Percentiles rank a stretch among this genome's conserved stretches.
Conservation (phyloP, 2,329 filamentous ascomycete genomes). For the Exophiala spinifera region DNA sequence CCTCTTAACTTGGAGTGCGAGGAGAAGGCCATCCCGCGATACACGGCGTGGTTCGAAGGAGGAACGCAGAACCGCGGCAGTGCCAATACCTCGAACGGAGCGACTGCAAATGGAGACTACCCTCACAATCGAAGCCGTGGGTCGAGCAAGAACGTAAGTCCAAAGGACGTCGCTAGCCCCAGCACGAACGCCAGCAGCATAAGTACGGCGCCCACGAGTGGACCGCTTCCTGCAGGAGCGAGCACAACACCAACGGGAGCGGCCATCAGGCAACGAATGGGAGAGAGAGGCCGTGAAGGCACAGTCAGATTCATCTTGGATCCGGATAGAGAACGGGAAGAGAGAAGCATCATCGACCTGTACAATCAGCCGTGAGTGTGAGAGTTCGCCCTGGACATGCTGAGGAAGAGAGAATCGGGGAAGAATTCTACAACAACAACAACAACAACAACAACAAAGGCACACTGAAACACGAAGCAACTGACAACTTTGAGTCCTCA, state of each 20-base stretch:
- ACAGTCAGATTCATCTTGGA: conserved; percentile 91
- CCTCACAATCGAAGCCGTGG: neutral
- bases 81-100: conserved; percentile 9
- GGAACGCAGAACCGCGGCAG: neutral
- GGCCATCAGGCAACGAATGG: conserved; percentile 29
- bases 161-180: conserved; percentile 21
- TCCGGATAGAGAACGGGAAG: conserved; percentile 67
- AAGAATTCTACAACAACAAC: too few relatives aligned
- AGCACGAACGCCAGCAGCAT: conserved; percentile 10
- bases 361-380: conserved; percentile 36
- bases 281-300: conserved; percentile 57
- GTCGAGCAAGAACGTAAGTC: conserved; percentile 22
- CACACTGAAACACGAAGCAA: too few relatives aligned
- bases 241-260: too few relatives aligned
- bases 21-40: conserved; percentile 58
- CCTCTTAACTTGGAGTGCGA: conserved; percentile 78
- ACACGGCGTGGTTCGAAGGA: conserved; percentile 51
- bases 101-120: conserved; percentile 5
- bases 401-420: too few relatives aligned
- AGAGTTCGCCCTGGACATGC: too few relatives aligned
- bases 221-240: conserved; percentile 7
- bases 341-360: conserved; percentile 64
- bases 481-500: too few relatives aligned
- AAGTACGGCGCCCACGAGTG: conserved; percentile 13
- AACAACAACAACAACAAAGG: too few relatives aligned